Evolutionary conservation across 441 rosid species (phyloP).

Genomic region (Melastoma candidum): DNA sequence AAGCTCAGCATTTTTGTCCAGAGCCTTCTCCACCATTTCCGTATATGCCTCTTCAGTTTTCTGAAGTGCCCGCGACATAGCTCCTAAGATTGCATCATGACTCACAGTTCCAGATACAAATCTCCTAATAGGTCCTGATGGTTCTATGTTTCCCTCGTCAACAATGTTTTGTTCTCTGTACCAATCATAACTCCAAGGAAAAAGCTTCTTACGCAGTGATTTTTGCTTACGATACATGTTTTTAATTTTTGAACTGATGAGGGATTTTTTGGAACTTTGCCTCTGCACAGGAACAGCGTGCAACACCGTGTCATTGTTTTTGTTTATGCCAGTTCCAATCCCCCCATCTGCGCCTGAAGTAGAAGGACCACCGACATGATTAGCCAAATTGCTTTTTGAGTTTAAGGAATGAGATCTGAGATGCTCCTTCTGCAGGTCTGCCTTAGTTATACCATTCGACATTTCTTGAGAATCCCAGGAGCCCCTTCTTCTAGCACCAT

Average conservation of each 20-base stretch:
- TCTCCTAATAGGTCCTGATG: slow-evolving; percentile 67
- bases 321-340: slow-evolving; percentile 26
- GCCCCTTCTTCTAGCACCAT: slow-evolving; percentile 21
- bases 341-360: slow-evolving; percentile 68
- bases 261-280: slow-evolving; percentile 44
- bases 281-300: slow-evolving; percentile 33
- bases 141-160: slow-evolving; percentile 57
- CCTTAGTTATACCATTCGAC: slow-evolving; percentile 18
- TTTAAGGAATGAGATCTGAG: slow-evolving; percentile 24
- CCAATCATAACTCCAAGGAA: slow-evolving; percentile 98
- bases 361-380: slow-evolving; percentile 52
- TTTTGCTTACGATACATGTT: slow-evolving; percentile 75
- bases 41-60: slow-evolving; percentile 74
- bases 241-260: slow-evolving; percentile 55
- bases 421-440: slow-evolving; percentile 20
- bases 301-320: slow-evolving; percentile 22
- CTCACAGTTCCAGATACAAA: slow-evolving; percentile 69
- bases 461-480: slow-evolving; percentile 23
- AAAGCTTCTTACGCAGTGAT: slow-evolving; percentile 76
- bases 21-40: slow-evolving; percentile 90
- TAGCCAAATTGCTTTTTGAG: slow-evolving; percentile 24
- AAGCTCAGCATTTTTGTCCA: slow-evolving; percentile 79
- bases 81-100: slow-evolving; percentile 73
- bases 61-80: slow-evolving; percentile 71
- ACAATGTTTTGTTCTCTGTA: slow-evolving; percentile 64